Base-by-base conservation (phyloP, 768 basidiomycete species). In the Cystofilobasidium macerans region DNA sequence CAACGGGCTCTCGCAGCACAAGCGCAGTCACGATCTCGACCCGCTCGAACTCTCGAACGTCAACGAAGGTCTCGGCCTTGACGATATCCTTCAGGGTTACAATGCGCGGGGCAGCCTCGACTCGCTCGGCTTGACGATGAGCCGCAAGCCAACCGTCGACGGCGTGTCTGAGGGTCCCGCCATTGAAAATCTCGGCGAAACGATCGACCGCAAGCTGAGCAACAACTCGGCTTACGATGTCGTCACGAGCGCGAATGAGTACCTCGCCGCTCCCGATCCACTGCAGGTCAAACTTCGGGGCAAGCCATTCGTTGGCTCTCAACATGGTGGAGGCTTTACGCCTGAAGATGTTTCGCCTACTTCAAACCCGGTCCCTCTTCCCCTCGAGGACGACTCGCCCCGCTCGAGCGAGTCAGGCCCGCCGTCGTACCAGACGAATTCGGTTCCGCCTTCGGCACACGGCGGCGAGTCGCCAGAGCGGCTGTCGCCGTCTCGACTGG, bases 261-360 rank as follows among this genome's bases (percentile, higher is more conserved):
- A 32, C 3, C 28, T 30, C 28, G 2, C 28, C 28, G 5, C 51
- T 16, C 51, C 51, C 6, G 51, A 11, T 6, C 14, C 26, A 30
- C 51, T 54, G 2, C 8, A 28, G 8, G 63, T 57, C 42, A 42
- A 57, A 40, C 32, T 64, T 30, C 63, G 63, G 4, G 13, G 14
- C 36, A 28, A 59, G 45, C 57, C 64, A 3, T 65, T 47, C 35
- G 56, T 43, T 24, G 64, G 56, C 43, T 57, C 64, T 6, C 28
- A 42, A 26, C 56, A 65, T 40, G 45, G 42, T 40, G 35, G 42
- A 35, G 40, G 56, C 0, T 65, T 40, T 32, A 20, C 42, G 1
- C 5, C 9, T 43, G 64, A 65, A 11, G 64, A 65, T 35, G 28
- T 65, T 42, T 65, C 64, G 42, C 64, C 64, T 1, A 65, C 57